Percentiles rank a stretch among this genome's conserved stretches.
These are phyloP conservation scores for Meira nashicola DNA, from an alignment of 1,284 basidiomycete genomes.

Conservation along the genomic window DNA sequence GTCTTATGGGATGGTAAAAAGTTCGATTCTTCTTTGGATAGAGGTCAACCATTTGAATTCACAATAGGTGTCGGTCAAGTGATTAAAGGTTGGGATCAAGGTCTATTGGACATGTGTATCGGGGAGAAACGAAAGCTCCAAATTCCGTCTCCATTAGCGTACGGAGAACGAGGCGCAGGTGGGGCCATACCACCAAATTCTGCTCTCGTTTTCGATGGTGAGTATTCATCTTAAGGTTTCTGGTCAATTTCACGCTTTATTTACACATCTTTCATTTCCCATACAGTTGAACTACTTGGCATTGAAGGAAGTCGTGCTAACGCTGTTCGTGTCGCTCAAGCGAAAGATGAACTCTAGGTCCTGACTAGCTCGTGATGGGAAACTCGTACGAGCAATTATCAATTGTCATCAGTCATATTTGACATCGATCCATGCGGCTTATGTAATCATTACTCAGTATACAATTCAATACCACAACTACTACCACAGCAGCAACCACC, in stretches of 20 bases:
- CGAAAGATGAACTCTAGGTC: slow-evolving; percentile 2
- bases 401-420: too few relatives aligned
- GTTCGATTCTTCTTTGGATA: slow-evolving; percentile 72
- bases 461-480: too few relatives aligned
- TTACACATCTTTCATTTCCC: background rate
- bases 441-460: too few relatives aligned
- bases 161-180: slow-evolving; percentile 72
- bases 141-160: slow-evolving; percentile 36
- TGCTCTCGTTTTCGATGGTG: slow-evolving; percentile 76
- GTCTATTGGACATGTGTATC: slow-evolving; percentile 70
- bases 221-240: slow-evolving; percentile 3
- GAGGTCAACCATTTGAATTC: slow-evolving; percentile 59
- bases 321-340: background rate
- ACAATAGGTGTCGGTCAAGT: slow-evolving; percentile 70
- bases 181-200: slow-evolving; percentile 74
- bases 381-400: too few relatives aligned
- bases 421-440: too few relatives aligned
- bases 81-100: slow-evolving; percentile 62
- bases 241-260: background rate
- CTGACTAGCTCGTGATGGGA: too few relatives aligned
- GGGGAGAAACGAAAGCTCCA: slow-evolving; percentile 80
- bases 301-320: slow-evolving; percentile 14
- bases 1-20: slow-evolving; percentile 67
- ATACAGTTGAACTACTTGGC: slow-evolving; percentile 16
- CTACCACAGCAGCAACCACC: too few relatives aligned